These are phyloP conservation scores for Zizania latifolia DNA, from an alignment of 176 grass and related monocot genomes.

Conservation along the genomic window DNA sequence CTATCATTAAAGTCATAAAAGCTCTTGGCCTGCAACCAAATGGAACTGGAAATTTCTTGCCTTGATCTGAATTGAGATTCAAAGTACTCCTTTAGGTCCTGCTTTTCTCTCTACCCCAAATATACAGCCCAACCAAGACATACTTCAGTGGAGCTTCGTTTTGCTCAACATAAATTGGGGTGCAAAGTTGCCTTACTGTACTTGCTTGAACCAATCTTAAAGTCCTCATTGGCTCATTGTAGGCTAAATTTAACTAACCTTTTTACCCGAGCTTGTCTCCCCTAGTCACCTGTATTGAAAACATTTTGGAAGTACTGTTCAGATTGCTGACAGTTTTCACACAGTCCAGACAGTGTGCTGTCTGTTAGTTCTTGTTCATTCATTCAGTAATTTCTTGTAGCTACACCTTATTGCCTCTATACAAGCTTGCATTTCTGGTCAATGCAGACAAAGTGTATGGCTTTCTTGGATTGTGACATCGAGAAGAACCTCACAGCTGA, in stretches of 20 bases:
- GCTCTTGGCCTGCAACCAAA: background rate
- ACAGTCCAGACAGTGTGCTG: background rate
- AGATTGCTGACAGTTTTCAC: background rate
- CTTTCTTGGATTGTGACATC: constrained; percentile 5
- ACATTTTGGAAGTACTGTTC: constrained; percentile 13
- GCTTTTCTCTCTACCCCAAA: background rate
- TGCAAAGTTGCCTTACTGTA: background rate
- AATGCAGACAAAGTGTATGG: constrained; percentile 14
- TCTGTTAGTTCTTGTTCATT: constrained; percentile 12
- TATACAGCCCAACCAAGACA: constrained; percentile 2
- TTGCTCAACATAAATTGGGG: background rate
- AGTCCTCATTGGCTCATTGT: background rate
- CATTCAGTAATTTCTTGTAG: constrained; percentile 17
- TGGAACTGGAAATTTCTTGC: background rate
- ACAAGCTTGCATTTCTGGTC: background rate
- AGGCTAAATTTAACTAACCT: background rate
- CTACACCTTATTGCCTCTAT: constrained; percentile 3
- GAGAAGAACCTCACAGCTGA: constrained; percentile 27
- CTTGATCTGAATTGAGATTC: background rate
- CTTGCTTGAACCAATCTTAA: background rate
- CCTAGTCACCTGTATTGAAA: too few relatives aligned
- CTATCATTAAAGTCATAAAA: background rate
- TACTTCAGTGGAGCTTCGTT: background rate
- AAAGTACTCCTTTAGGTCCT: background rate
- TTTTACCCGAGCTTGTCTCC: background rate